These are phyloP conservation scores for Eucalyptus regnans DNA, from an alignment of 345 rosid species.

Conservation along the genomic window DNA sequence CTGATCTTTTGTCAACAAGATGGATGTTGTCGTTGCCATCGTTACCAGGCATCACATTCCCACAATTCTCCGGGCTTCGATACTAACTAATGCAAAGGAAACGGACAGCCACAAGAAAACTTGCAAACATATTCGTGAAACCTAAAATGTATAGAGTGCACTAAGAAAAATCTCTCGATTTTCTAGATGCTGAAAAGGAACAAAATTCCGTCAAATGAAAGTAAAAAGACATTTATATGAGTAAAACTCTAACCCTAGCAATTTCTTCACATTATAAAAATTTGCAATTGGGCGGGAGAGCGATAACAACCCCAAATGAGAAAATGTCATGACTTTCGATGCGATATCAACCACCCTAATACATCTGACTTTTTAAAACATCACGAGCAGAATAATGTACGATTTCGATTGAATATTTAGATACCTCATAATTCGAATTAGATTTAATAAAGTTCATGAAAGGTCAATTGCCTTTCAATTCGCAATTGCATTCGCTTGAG, in stretches of 20 bases:
- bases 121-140: background rate
- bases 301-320: no score
- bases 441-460: background rate
- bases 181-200: background rate
- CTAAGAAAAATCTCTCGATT: no score
- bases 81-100: background rate
- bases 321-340: background rate
- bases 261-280: background rate
- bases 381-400: background rate
- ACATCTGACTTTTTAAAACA: background rate
- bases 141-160: background rate
- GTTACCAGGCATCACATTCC: background rate
- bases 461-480: background rate
- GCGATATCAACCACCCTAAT: background rate
- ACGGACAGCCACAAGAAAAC: background rate
- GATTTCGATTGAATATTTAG: background rate
- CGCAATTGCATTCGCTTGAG: background rate
- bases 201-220: background rate
- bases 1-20: background rate
- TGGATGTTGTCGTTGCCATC: background rate
- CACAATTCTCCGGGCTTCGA: background rate
- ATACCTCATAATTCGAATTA: background rate
- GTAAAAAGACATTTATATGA: background rate
- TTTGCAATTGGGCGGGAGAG: background rate
- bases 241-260: background rate